These are phyloP conservation scores for Macrophomina pseudophaseolina DNA, from an alignment of 2,329 filamentous ascomycete genomes.

Conservation along the genomic window DNA sequence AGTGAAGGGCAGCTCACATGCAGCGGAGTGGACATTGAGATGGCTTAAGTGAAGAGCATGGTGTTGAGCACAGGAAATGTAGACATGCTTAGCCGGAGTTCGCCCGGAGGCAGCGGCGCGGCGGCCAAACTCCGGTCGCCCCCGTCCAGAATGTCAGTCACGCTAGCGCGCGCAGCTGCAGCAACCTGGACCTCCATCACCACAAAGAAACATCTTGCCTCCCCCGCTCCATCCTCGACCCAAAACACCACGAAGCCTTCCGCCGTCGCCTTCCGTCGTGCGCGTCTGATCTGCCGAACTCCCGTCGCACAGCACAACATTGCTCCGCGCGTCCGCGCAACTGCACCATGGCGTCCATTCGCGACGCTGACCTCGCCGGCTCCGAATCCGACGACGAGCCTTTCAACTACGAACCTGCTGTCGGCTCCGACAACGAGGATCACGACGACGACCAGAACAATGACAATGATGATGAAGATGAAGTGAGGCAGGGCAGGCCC, in stretches of 20 bases:
- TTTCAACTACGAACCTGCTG: slow-evolving; percentile 82
- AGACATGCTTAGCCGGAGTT: background rate
- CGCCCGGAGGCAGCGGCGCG: background rate
- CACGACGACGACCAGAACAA: slow-evolving; percentile 52
- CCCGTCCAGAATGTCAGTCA: background rate
- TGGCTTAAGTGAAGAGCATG: background rate
- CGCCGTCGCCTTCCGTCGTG: background rate
- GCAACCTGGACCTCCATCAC: slow-evolving; percentile 7
- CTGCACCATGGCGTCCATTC: slow-evolving; percentile 19
- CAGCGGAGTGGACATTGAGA: slow-evolving; percentile 40
- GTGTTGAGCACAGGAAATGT: slow-evolving; percentile 2
- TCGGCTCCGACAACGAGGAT: slow-evolving; percentile 59
- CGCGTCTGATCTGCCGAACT: background rate
- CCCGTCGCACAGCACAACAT: background rate
- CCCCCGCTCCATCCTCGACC: background rate
- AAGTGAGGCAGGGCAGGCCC: slow-evolving; percentile 29
- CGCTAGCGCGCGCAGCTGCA: slow-evolving; percentile 17
- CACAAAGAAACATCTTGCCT: slow-evolving; percentile 18
- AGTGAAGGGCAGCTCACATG: slow-evolving; percentile 35
- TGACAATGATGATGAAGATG: slow-evolving; percentile 53
- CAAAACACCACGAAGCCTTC: background rate
- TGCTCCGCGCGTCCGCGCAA: slow-evolving; percentile 2
- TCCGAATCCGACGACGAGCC: slow-evolving; percentile 78
- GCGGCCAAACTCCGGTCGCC: slow-evolving; percentile 6
- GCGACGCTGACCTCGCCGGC: slow-evolving; percentile 34